Percentiles rank a stretch among this genome's conserved stretches.
These are phyloP conservation scores for Chlamydomonas schloesseri DNA, from an alignment of 139 green algal species.

Conservation along the genomic window DNA sequence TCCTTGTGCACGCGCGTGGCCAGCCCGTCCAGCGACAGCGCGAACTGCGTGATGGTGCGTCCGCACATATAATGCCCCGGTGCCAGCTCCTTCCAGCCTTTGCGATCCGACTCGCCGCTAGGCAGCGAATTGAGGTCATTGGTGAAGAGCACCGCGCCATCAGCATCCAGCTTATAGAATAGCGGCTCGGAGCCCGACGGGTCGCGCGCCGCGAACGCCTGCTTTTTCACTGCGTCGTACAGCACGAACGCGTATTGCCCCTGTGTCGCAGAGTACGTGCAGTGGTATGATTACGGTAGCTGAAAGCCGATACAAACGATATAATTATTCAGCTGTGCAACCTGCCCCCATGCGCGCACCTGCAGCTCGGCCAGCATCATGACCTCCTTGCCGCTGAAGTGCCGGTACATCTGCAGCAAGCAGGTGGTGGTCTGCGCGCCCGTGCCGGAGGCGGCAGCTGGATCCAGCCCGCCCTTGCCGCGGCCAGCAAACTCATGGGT, in stretches of 20 bases:
- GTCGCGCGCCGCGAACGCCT: conserved; percentile 77
- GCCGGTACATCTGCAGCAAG: conserved; percentile 64
- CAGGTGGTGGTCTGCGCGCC: conserved; percentile 51
- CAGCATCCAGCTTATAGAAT: conserved; percentile 57
- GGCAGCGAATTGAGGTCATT: conserved; percentile 49
- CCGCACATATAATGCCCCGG: conserved; percentile 78
- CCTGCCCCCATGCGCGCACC: no score
- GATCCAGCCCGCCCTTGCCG: no score
- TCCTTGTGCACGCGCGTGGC: conserved; percentile 25
- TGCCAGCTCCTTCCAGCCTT: conserved; percentile 73
- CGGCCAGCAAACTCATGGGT: no score
- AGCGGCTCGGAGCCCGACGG: conserved; percentile 64
- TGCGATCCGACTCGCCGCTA: background rate
- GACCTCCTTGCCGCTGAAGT: conserved; percentile 62
- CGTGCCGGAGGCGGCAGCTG: background rate
- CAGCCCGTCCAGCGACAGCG: conserved; percentile 78
- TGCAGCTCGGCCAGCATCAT: conserved; percentile 83
- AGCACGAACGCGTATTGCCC: conserved; percentile 82
- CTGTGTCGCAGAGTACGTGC: conserved; percentile 58
- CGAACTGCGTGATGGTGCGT: conserved; percentile 78
- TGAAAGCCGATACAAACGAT: background rate
- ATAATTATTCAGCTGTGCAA: background rate
- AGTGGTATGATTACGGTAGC: background rate
- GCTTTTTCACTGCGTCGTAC: conserved; percentile 69
- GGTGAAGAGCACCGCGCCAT: conserved; percentile 55